A percentile compares a stretch with the other conserved stretches of the same genome.
These are phyloP conservation scores for Aspergillus floridensis DNA, from an alignment of 2,329 filamentous ascomycete species.

Conservation along the genomic window DNA sequence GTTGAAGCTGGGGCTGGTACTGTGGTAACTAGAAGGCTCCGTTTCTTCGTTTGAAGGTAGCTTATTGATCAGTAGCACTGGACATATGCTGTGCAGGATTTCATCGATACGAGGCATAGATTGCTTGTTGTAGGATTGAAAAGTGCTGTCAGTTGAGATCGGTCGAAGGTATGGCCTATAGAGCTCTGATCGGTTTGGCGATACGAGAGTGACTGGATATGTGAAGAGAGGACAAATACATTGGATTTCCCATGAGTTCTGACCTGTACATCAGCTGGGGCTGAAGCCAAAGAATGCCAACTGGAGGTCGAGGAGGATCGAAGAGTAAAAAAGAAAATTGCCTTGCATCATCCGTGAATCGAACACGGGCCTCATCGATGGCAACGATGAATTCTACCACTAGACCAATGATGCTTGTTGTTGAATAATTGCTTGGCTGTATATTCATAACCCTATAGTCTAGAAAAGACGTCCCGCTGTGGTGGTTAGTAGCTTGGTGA, in stretches of 20 bases:
- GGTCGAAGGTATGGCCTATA: too few relatives aligned
- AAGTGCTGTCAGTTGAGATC: too few relatives aligned
- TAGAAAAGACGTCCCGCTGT: too few relatives aligned
- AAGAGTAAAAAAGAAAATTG: conserved; percentile 25
- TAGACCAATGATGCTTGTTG: conserved; percentile 41
- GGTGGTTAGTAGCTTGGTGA: too few relatives aligned
- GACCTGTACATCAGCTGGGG: too few relatives aligned
- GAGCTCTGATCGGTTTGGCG: too few relatives aligned
- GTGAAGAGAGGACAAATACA: too few relatives aligned
- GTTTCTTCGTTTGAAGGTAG: background rate
- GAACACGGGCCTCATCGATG: conserved; percentile 49
- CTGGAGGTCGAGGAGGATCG: conserved; percentile 25
- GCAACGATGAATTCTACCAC: conserved; percentile 47
- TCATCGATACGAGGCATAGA: too few relatives aligned
- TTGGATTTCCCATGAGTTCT: too few relatives aligned
- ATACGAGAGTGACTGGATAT: too few relatives aligned
- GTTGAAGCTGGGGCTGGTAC: background rate
- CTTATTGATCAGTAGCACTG: background rate
- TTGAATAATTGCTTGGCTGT: background rate
- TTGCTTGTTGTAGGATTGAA: too few relatives aligned
- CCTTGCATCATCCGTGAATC: conserved; percentile 45
- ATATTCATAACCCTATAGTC: fast-evolving
- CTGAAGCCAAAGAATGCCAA: too few relatives aligned
- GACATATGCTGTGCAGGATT: background rate
- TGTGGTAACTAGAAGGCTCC: background rate